Conservation (phyloP, 371 early-diverging fungal species). For the Rhizopus microsporus region DNA sequence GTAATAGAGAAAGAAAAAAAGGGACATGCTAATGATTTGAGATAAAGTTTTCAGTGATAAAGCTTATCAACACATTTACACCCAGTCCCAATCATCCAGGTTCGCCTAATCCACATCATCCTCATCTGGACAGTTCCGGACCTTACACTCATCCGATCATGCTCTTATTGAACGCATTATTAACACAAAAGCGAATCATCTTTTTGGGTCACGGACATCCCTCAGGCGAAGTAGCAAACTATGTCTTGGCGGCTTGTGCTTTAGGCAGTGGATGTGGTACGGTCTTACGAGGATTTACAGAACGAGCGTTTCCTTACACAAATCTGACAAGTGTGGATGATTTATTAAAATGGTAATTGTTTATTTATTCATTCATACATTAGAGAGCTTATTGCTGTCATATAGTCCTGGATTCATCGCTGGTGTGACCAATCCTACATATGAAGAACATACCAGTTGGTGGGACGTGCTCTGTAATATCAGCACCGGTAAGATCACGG, state of each 20-base stretch:
- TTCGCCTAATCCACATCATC: slow-evolving; percentile 74
- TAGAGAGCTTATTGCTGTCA: not conserved
- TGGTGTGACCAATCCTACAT: slow-evolving; percentile 93
- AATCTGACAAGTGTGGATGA: slow-evolving; percentile 85
- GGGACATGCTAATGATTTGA: slow-evolving; percentile 21
- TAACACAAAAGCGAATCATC: slow-evolving; percentile 92
- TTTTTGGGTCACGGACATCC: slow-evolving; percentile 91
- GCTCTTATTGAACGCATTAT: slow-evolving; percentile 81
- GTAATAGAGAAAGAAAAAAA: slow-evolving; percentile 10
- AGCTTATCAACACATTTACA: slow-evolving; percentile 73
- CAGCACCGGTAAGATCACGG: slow-evolving; percentile 87
- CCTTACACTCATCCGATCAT: slow-evolving; percentile 84
- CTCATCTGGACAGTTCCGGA: slow-evolving; percentile 85
- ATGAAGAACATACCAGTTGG: slow-evolving; percentile 91
- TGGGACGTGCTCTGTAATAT: slow-evolving; percentile 96
- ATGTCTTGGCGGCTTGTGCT: slow-evolving; percentile 89
- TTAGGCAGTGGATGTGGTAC: slow-evolving; percentile 89
- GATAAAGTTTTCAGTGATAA: slow-evolving; percentile 74
- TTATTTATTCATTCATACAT: not conserved
- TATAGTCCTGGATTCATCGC: slow-evolving; percentile 90
- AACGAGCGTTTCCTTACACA: slow-evolving; percentile 91
- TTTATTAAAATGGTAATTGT: slow-evolving; percentile 71
- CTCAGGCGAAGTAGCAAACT: slow-evolving; percentile 91
- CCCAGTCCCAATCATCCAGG: slow-evolving; percentile 47
- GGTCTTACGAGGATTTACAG: slow-evolving; percentile 82